Evolutionary conservation across 495 filamentous ascomycete species (phyloP).

Genomic region (Immersiella caudata): DNA sequence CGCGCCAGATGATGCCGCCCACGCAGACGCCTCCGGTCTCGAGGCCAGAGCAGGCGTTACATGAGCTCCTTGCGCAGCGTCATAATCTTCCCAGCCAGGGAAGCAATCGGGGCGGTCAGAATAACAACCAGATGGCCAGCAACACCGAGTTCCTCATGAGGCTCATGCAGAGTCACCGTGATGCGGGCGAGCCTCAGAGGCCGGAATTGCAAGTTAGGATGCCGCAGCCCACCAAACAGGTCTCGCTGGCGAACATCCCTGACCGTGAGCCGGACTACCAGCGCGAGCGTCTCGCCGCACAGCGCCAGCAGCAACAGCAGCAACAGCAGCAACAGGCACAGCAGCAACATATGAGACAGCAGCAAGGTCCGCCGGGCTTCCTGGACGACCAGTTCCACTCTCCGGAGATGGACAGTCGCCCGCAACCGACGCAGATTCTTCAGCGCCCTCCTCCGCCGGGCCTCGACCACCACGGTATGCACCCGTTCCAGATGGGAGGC

Average conservation of each 20-base stretch:
- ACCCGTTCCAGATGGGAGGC: constrained; percentile 46
- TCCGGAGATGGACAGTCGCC: constrained; percentile 43
- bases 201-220: constrained; percentile 40
- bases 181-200: constrained; percentile 47
- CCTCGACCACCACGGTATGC: constrained; percentile 51
- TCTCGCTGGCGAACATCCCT: constrained; percentile 30
- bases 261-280: constrained; percentile 49
- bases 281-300: constrained; percentile 37
- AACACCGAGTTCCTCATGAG: constrained; percentile 59
- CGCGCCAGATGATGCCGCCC: constrained; percentile 43
- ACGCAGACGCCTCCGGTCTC: constrained; percentile 41
- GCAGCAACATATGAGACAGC: constrained; percentile 20
- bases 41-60: constrained; percentile 56
- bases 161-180: constrained; percentile 54
- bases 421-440: constrained; percentile 55
- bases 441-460: constrained; percentile 57
- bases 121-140: constrained; percentile 45
- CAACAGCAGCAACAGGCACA: constrained; percentile 36
- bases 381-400: constrained; percentile 50
- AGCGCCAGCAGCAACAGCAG: constrained; percentile 33
- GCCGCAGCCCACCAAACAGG: constrained; percentile 38
- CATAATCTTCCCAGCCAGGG: constrained; percentile 46
- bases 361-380: constrained; percentile 39
- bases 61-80: constrained; percentile 57
- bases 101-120: constrained; percentile 41